Base-by-base conservation (phyloP, 129 eudicot genomes). In the Flaveria bidentis region DNA sequence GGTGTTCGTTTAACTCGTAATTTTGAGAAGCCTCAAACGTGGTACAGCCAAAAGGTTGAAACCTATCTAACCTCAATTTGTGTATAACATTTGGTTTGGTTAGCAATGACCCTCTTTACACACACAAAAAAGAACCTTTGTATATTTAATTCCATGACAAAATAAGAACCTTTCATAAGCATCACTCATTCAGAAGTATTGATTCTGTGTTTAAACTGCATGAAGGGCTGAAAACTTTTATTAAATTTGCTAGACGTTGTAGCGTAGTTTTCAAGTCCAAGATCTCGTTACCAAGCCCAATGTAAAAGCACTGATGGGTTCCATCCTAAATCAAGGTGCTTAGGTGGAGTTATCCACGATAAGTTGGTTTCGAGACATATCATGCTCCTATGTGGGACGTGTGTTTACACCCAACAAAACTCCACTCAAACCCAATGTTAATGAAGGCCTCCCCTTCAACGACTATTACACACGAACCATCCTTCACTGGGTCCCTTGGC, bases 161-260 rank as follows among this genome's bases (percentile, higher is more conserved):
- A 17, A 12, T 45, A 16, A 39, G 11, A 42, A 13, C 11, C 20
- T 39, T n/a, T 17, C 13, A 16, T 42, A 9, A 39, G 10, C 46
- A 42, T 45, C 49, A 9, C 5, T 39, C 23, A 22, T 39, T n/a
- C 30, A 1, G 20, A 41, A 42, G 36, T 67, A 67, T 42, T 67
- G n/a, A 10, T 67, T 18, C 9, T 23, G 46, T 67, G 53, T 67
- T 67, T 67, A 28, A 67, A 67, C 33, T 67, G 53, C 44, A 16
- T 67, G 53, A 67, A 42, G 33, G 50, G 72, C 20, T 67, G 52
- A 4, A 42, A 42, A 3, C 17, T 67, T 14, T 2, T 67, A 46
- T 39, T 18, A 17, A 53, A 18, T 67, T 42, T 22, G 14, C 52
- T 11, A 42, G 72, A 67, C n/a, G 10, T 41, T 67, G 20, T 11